Evolutionary conservation across 129 eudicot genomes (phyloP), one percentile per base, ranked within the genome.

Genomic region (Kitagawia praeruptora): DNA sequence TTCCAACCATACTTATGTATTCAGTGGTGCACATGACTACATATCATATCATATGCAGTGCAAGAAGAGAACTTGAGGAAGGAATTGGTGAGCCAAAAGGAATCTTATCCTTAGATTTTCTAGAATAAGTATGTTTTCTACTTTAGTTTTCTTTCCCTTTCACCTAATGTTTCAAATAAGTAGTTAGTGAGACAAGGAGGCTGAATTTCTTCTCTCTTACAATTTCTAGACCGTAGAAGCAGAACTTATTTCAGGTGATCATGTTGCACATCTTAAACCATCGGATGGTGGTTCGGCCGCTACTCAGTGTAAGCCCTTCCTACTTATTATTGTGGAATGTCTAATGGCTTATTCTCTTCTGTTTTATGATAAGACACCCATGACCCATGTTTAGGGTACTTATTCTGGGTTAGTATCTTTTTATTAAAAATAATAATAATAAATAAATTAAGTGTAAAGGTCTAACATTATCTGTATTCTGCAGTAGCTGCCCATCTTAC

Each of bases 271-370:
- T 77, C 96, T 94, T 47, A 94, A 94, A 86, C 98, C 98, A 70
- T 89, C 98, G 80, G 97, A 94, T 85, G 98, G 98, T 40, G 96
- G 98, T 75, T 94, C 98, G 40, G 98, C 98, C 79, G 98, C 97
- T 54, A 94, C 98, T 82, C 97, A 94, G 79, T 86, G 98, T 94
- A 84, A 86, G 91, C 73, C 39, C 53, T 45, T 27, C 34, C 28
- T 49, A 54, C 5, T n/a, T 21, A 21, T 42, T 70, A 70, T 70
- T 77, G 37, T 47, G 23, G 27, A n/a, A 39, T n/a, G 41, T 78
- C 27, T 5, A 58, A 10, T 15, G n/a, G n/a, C n/a, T n/a, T n/a
- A n/a, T n/a, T n/a, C n/a, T n/a, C n/a, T n/a, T n/a, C n/a, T n/a
- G n/a, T n/a, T n/a, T n/a, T n/a, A n/a, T n/a, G 19, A 80, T 23